These are phyloP conservation scores for Vachellia collinsii DNA, from an alignment of 306 rosid genomes.

Conservation along the genomic window DNA sequence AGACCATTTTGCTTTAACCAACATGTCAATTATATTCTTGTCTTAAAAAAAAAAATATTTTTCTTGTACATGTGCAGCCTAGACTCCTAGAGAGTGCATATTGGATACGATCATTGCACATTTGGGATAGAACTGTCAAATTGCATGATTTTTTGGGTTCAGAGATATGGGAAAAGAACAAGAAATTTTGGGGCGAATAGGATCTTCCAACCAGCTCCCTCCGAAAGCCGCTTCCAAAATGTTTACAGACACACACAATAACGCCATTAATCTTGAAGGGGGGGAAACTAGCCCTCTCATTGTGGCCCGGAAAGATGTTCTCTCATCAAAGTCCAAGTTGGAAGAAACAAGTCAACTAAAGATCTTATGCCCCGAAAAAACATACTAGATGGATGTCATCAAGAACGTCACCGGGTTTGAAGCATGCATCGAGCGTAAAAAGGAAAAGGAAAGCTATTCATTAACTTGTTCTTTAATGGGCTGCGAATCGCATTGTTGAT, in stretches of 20 bases:
- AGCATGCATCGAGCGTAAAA: too few species aligned
- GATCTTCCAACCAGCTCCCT: background rate
- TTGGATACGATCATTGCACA: background rate
- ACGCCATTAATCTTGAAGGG: background rate
- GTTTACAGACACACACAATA: too few species aligned
- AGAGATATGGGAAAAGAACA: background rate
- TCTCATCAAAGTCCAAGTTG: background rate
- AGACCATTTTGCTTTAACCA: too few species aligned
- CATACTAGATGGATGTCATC: too few species aligned
- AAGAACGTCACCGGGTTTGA: too few species aligned
- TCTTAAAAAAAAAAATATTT: too few species aligned
- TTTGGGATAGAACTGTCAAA: background rate
- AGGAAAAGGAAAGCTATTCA: too few species aligned
- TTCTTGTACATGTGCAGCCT: too few species aligned
- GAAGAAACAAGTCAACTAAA: too few species aligned
- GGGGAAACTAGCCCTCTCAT: background rate
- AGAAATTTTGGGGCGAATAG: background rate
- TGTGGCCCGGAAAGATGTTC: background rate
- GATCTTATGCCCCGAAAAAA: too few species aligned
- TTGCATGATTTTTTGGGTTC: background rate
- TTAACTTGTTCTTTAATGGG: too few species aligned
- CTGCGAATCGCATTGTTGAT: background rate
- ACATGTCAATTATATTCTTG: too few species aligned
- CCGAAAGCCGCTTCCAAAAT: background rate
- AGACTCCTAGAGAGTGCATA: background rate